Base-by-base conservation (phyloP, 2,329 filamentous ascomycete species). In the Meredithiella fracta region DNA sequence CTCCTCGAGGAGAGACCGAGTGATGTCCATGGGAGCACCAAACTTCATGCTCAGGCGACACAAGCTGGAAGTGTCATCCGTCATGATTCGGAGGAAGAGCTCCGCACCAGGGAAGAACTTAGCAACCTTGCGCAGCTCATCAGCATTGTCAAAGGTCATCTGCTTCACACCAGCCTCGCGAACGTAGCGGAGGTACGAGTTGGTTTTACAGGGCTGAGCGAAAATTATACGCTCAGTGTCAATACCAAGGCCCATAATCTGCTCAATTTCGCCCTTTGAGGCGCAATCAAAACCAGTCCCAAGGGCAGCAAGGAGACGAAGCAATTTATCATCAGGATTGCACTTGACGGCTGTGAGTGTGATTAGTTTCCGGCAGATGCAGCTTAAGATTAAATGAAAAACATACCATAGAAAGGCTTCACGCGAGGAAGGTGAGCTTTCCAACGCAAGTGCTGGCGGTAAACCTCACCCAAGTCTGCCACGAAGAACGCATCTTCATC, bases 401-500 rank as follows among this genome's bases (percentile, higher is more conserved):
- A 58, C 82, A 70, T 72, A 90, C 87, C 88, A 73, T 96, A 98
- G 66, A 97, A 96, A 44, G 92, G 92, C 73, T 90, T 92, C 69
- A 98, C 86, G 63, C 91, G 85, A 63, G 83, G 80, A 66, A 98
- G 75, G 67, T 94, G 91, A 75, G 83, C 80, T 80, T 96, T 97
- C 92, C 92, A 98, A 71, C 91, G 86, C 68, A 97, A 75, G 66
- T 97, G 91, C 80, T 98, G 92, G 72, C 92, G 88, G 73, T 98
- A 98, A 68, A 98, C 86, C 74, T 97, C 89, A 71, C 92, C 92
- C 65, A 98, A 82, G 73, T 98, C 92, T 65, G 89, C 91, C 64
- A 98, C 90, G 72, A 94, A 98, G 73, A 98, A 98, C 59, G 92
- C 85, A 72, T 97, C 92, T 73, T 98, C 92, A 58, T 94, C 92